Evolutionary conservation across 345 rosid genomes (phyloP), one percentile per base, ranked within the genome.

Genomic region (Dimocarpus longan): DNA sequence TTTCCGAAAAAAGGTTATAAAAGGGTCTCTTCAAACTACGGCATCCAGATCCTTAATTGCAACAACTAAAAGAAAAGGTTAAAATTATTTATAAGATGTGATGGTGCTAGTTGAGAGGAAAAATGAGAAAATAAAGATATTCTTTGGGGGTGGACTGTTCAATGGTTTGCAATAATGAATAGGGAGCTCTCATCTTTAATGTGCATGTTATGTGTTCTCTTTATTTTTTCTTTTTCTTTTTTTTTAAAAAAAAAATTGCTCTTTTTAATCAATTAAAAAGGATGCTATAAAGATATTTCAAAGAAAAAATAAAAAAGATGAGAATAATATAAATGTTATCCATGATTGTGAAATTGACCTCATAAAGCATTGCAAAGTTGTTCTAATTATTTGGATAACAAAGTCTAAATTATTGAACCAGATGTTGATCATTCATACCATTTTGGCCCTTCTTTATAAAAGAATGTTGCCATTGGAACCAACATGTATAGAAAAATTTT

Each of bases 331-430:
- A 26, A 22, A 19, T 52, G 37, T 19, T 16, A 48, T 18, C 37
- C 37, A 50, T 76, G 66, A 66, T 76, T 39, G 54, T 67, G 72
- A 76, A 52, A 37, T 50, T 76, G 71, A 48, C 71, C 63, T 65
- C 21, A n/a, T 37, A 75, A 66, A 50, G 78, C 56, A 60, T 44
- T n/a, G 10, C 52, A 75, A 75, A 75, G 70, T 50, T 66, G 15
- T 4, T 66, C 52, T 66, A 52, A 66, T 66, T 66, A 76, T 37
- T 52, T 66, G 52, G 79, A n/a, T 18, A 16, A 21, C 11, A 69
- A 63, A 32, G 5, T 7, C 21, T 67, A 37, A 11, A 76, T 76
- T 50, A 76, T 66, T 76, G 65, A 66, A 32, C 43, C 44, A 15
- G 3, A 64, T 32, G 46, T 50, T 75, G 16, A 48, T 48, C 62